Evolutionary conservation across 768 basidiomycete genomes (phyloP), one percentile per base, ranked within the genome.

Genomic region (Lentinula sp.): DNA sequence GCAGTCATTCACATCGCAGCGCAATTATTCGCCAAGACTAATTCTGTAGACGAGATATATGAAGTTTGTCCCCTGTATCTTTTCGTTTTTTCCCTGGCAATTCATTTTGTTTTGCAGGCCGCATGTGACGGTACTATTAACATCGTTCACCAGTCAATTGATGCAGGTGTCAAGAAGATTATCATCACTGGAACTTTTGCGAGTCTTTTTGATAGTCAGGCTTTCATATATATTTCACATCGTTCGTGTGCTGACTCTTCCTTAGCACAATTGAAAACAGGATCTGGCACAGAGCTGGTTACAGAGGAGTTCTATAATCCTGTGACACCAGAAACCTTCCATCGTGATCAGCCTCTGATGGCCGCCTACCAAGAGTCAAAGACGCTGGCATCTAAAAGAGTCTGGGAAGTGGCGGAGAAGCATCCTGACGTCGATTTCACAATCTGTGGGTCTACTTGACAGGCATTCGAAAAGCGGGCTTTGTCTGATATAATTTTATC

Each of bases 101-200:
- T 15, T 13, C 15, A 46, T n/a, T 36, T 33, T 7, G 50, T 45
- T 13, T 46, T 35, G 12, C 57, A 73, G 72, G 63, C 58, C 12
- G 67, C 70, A 6, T 63, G 66, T n/a, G 63, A 63, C 12, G 72
- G 70, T 10, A 69, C 68, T 6, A 48, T 70, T 42, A 67, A 71
- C 52, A 59, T 73, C 36, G 54, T 73, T 9, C 64, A 65, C 5
- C 69, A 71, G 35, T 63, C 70, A 15, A 45, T 57, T 10, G 55
- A 62, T 20, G 65, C 66, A 5, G 65, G 68, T 7, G 62, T 72
- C 50, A 66, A 63, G 39, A 67, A 68, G 56, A 53, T 70, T 23
- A 61, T 69, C 8, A 41, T 69, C 32, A 68, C 69, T 13, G 63
- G 70, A 18, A 69, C 67, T 20, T 57, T 63, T 45, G 67, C 61